These are phyloP conservation scores for Fraxinus sp. DNA, from an alignment of 305 asterid species.

Conservation along the genomic window DNA sequence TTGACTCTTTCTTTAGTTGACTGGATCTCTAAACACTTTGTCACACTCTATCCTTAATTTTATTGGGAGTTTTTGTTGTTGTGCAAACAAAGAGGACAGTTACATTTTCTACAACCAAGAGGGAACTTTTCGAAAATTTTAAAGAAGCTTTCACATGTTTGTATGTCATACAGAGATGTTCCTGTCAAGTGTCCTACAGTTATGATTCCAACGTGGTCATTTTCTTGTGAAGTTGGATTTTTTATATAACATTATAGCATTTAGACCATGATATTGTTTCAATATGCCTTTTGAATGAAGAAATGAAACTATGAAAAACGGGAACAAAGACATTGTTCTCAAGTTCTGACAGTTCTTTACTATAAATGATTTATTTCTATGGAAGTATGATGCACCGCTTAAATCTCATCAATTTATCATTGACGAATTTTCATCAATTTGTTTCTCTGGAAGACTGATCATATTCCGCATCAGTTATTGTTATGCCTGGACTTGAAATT, in stretches of 20 bases:
- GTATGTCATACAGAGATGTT: background rate
- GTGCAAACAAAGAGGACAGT: background rate
- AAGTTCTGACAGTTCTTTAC: background rate
- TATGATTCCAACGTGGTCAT: background rate
- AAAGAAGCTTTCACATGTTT: background rate
- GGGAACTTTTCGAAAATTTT: background rate
- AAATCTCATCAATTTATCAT: background rate
- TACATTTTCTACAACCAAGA: background rate
- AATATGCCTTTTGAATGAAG: background rate
- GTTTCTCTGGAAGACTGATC: background rate
- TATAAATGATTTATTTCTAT: background rate
- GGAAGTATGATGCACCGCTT: background rate
- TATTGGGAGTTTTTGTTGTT: background rate
- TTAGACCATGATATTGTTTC: background rate
- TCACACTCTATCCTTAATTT: background rate
- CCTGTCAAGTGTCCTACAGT: background rate
- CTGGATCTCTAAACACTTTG: background rate
- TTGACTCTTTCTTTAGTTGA: background rate
- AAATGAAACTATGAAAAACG: background rate
- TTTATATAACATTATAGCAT: too few species aligned
- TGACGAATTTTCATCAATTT: background rate
- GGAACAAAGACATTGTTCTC: background rate
- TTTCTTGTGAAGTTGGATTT: background rate
- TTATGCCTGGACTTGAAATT: background rate
- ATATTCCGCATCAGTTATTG: background rate